phyloP scores from a whole-genome alignment of 257 asterid genomes.

The Salvia rosmarinus region DNA sequence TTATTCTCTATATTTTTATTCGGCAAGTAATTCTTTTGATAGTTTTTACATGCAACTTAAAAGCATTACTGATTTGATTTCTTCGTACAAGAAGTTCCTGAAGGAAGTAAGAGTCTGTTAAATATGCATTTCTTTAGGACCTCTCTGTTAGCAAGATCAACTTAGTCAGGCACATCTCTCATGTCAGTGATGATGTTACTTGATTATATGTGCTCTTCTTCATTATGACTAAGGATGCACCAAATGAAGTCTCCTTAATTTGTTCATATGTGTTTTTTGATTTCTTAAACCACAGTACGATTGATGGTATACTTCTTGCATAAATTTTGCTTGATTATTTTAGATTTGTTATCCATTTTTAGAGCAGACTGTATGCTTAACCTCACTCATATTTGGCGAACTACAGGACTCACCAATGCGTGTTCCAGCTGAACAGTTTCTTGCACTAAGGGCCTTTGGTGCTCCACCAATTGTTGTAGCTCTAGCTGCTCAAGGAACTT shows the following conservation, averaged over 20 bases:
- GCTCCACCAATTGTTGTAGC: slow-evolving; percentile 93
- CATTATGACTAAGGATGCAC: slow-evolving; percentile 9
- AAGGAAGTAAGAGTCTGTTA: slow-evolving; percentile 20
- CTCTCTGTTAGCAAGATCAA: slow-evolving; percentile 6
- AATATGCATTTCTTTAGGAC: background rate
- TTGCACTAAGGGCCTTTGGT: slow-evolving; percentile 81
- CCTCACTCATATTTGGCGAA: slow-evolving; percentile 32
- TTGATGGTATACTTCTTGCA: background rate
- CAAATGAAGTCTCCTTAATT: background rate
- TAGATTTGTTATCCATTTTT: slow-evolving; percentile 23
- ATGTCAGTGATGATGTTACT: slow-evolving; percentile 5
- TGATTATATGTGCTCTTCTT: slow-evolving; percentile 1
- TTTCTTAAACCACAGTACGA: background rate
- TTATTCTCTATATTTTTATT: slow-evolving; percentile 5
- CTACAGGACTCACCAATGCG: slow-evolving; percentile 93
- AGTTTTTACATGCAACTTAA: slow-evolving; percentile 14
- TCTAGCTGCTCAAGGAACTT: slow-evolving; percentile 96
- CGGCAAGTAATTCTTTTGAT: background rate
- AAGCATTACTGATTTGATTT: slow-evolving; percentile 13
- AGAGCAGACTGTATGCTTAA: slow-evolving; percentile 15
- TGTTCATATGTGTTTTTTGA: slow-evolving; percentile 5
- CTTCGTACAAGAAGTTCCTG: slow-evolving; percentile 16
- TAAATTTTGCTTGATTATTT: background rate
- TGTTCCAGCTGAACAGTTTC: slow-evolving; percentile 85
- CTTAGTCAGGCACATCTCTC: slow-evolving; percentile 5